Conservation (phyloP, 306 rosid species). For the Pyrus pyrifolia region DNA sequence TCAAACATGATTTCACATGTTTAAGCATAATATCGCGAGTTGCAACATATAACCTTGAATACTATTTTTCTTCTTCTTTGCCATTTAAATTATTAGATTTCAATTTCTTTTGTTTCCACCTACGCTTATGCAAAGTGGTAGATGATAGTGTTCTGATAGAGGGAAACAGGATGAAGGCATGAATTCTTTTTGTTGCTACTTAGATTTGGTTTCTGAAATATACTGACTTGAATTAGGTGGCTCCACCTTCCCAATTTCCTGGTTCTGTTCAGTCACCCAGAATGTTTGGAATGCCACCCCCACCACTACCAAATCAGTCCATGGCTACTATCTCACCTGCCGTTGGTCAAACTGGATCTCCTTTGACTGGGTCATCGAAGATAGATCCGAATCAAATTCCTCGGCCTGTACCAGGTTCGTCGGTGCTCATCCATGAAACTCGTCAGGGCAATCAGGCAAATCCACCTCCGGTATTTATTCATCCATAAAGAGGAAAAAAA, state of each 20-base stretch:
- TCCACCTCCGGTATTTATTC: constrained; percentile 74
- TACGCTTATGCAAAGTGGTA: neutral
- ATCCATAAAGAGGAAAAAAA: neutral
- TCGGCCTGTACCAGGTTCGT: constrained; percentile 74
- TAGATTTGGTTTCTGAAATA: constrained; percentile 15
- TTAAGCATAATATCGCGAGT: neutral
- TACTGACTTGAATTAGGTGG: constrained; percentile 37
- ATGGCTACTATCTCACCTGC: constrained; percentile 85
- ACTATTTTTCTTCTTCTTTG: neutral
- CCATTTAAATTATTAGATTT: neutral
- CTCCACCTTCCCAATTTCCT: constrained; percentile 56
- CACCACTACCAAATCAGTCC: constrained; percentile 79
- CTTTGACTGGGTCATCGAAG: constrained; percentile 76
- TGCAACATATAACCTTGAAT: no score
- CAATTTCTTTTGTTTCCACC: neutral
- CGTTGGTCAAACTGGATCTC: constrained; percentile 83
- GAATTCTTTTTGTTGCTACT: constrained; percentile 19
- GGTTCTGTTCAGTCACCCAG: constrained; percentile 67
- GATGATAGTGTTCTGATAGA: neutral
- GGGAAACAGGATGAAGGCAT: neutral
- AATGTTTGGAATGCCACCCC: constrained; percentile 89
- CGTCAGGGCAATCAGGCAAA: constrained; percentile 90
- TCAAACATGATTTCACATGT: neutral
- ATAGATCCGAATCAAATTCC: constrained; percentile 99
- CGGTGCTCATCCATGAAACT: constrained; percentile 76